Percentiles rank a stretch among this genome's conserved stretches.
phyloP scores from a whole-genome alignment of 2,329 filamentous ascomycete genomes.

The Eutypa lata region DNA sequence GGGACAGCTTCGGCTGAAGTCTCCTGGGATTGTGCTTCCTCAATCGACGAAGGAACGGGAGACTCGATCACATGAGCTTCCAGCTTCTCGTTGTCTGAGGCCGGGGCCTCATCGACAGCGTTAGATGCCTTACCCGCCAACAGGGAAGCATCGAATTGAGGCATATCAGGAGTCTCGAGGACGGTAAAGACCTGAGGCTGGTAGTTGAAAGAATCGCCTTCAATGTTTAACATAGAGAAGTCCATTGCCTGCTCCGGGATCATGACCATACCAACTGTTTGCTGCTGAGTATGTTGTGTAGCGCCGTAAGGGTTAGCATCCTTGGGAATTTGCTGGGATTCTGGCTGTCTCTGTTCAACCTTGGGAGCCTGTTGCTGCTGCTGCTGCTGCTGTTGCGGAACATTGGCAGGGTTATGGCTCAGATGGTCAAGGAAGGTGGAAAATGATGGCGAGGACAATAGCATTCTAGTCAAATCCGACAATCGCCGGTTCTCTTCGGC shows the following conservation, averaged over 20 bases:
- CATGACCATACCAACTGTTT: constrained; percentile 77
- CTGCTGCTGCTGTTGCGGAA: constrained; percentile 35
- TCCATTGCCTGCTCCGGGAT: constrained; percentile 77
- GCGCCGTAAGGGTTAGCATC: constrained; percentile 61
- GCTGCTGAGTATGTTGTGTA: constrained; percentile 51
- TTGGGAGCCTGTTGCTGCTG: constrained; percentile 34
- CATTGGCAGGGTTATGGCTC: constrained; percentile 53
- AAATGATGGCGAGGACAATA: constrained; percentile 78
- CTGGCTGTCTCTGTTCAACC: constrained; percentile 38
- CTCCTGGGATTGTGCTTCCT: constrained; percentile 30
- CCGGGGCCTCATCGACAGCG: constrained; percentile 45
- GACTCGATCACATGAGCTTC: constrained; percentile 53
- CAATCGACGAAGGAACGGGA: constrained; percentile 27
- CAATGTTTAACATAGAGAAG: constrained; percentile 66
- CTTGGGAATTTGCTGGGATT: constrained; percentile 56
- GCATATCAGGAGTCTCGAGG: constrained; percentile 65
- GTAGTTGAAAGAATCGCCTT: constrained; percentile 51
- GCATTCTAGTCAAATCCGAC: constrained; percentile 74
- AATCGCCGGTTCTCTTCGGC: constrained; percentile 82
- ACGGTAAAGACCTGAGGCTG: constrained; percentile 74
- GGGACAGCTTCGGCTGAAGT: constrained; percentile 23
- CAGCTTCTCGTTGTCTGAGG: constrained; percentile 51
- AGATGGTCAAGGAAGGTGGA: constrained; percentile 74
- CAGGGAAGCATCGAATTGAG: constrained; percentile 56
- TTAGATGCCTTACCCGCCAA: constrained; percentile 70